These are phyloP conservation scores for Epithemia pelagica DNA, from an alignment of 108 stramenopile species.

Conservation along the genomic window DNA sequence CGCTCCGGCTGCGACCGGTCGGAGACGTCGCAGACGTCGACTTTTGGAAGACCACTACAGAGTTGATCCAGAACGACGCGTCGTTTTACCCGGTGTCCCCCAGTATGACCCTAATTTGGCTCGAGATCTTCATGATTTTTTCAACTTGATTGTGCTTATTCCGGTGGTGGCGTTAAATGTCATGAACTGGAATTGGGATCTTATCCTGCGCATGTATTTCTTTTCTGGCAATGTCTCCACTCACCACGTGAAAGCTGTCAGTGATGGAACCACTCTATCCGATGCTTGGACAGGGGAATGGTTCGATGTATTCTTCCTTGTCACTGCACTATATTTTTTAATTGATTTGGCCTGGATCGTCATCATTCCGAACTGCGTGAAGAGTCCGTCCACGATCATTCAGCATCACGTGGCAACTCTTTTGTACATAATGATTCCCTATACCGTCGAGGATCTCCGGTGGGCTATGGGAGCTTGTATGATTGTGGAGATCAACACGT, in stretches of 20 bases:
- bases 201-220: constrained; percentile 24
- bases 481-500: constrained; percentile 83
- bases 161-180: constrained; percentile 74
- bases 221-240: background rate
- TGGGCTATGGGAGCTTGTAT: constrained; percentile 86
- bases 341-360: constrained; percentile 61
- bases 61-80: constrained; percentile 38
- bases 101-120: constrained; percentile 33
- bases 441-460: constrained; percentile 32
- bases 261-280: constrained; percentile 8
- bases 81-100: constrained; percentile 68
- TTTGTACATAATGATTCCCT: constrained; percentile 68
- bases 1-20: background rate
- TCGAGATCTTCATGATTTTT: constrained; percentile 79
- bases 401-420: constrained; percentile 80
- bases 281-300: constrained; percentile 80
- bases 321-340: constrained; percentile 62
- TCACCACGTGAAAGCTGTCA: background rate
- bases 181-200: constrained; percentile 85
- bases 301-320: constrained; percentile 52
- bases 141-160: constrained; percentile 75
- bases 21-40: background rate
- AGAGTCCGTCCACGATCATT: constrained; percentile 60
- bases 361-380: constrained; percentile 51
- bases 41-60: constrained; percentile 23